Base-by-base conservation (phyloP, 768 basidiomycete species). In the Clavulina sp. region DNA sequence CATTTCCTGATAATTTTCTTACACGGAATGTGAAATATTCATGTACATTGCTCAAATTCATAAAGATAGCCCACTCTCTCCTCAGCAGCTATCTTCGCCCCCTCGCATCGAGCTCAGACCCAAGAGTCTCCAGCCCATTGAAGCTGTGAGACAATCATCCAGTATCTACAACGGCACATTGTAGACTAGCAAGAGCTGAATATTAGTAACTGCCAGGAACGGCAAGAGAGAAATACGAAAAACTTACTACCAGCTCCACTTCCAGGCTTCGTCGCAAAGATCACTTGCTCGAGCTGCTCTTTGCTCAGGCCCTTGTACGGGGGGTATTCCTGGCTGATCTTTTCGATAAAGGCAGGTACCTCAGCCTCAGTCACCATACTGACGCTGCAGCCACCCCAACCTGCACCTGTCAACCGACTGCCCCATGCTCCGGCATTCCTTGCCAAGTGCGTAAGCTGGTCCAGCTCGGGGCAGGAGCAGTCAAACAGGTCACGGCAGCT, bases 341-440 rank as follows among this genome's bases (percentile, higher is more conserved):
- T 69, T 55, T 66, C 60, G 41, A 88, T 79, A 62, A 92, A 91
- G 5, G 59, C 54, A 0, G 73, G 70, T 2, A 84, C 82, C 41
- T 74, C 59, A 19, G 67, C 63, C 59, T 81, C 80, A 4, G 75
- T 71, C 16, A 91, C 80, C 19, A 91, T 72, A 4, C 84, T 86
- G 21, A 91, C 81, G 0, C 82, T 83, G 60, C 86, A 89, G 4
- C 88, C 88, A 33, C 89, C 89, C 87, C 87, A 93, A 3, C 86
- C 87, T 0, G 87, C 87, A 28, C 84, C 83, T 19, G 89, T 92
- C n/a, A 89, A 68, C 24, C 88, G 74, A 57, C 79, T 80, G 4
- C 88, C 89, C 57, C 78, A 74, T 3, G 86, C 84, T 16, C 88
- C 88, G 1, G 80, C 76, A 18, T 73, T 67, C 47, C 72, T 67